These are phyloP conservation scores for Epichloe sp. DNA, from an alignment of 2,329 filamentous ascomycete species.

Conservation along the genomic window DNA sequence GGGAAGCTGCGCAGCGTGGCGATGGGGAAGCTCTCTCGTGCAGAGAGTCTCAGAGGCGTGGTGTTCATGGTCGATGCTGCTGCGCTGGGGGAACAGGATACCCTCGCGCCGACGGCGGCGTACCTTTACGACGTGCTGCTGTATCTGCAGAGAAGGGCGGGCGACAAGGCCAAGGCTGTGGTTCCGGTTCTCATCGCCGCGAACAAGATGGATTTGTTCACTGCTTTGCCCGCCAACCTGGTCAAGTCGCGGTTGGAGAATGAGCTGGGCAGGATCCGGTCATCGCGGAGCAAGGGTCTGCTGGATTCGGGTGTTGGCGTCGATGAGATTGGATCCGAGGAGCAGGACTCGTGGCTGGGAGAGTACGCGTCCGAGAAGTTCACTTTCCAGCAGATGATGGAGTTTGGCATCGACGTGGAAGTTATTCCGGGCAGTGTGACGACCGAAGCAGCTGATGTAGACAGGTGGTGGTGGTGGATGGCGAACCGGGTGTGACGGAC, in stretches of 20 bases:
- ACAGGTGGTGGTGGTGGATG: constrained; percentile 88
- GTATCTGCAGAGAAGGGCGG: constrained; percentile 60
- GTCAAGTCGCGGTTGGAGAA: constrained; percentile 65
- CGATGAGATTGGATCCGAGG: constrained; percentile 47
- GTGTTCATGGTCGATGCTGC: constrained; percentile 86
- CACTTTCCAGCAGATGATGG: constrained; percentile 66
- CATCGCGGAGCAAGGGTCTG: constrained; percentile 65
- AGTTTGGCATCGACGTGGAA: constrained; percentile 67
- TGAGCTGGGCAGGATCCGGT: constrained; percentile 68
- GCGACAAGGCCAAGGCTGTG: constrained; percentile 23
- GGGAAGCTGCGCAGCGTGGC: constrained; percentile 75
- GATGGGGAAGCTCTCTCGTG: constrained; percentile 33
- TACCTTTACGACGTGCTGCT: constrained; percentile 89
- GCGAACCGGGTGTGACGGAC: constrained; percentile 49
- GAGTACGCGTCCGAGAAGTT: constrained; percentile 69
- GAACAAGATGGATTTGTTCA: constrained; percentile 95
- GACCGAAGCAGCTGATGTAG: constrained; percentile 54
- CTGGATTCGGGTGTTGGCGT: constrained; percentile 66
- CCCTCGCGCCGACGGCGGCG: constrained; percentile 58
- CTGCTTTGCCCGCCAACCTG: constrained; percentile 66
- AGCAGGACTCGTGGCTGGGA: constrained; percentile 75
- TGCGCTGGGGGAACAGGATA: constrained; percentile 43
- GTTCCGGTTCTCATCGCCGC: constrained; percentile 74
- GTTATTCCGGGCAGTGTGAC: constrained; percentile 62
- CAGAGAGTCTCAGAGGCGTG: constrained; percentile 51